These are phyloP conservation scores for Trichoderma gamsii DNA, from an alignment of 495 filamentous ascomycete genomes.

Conservation along the genomic window DNA sequence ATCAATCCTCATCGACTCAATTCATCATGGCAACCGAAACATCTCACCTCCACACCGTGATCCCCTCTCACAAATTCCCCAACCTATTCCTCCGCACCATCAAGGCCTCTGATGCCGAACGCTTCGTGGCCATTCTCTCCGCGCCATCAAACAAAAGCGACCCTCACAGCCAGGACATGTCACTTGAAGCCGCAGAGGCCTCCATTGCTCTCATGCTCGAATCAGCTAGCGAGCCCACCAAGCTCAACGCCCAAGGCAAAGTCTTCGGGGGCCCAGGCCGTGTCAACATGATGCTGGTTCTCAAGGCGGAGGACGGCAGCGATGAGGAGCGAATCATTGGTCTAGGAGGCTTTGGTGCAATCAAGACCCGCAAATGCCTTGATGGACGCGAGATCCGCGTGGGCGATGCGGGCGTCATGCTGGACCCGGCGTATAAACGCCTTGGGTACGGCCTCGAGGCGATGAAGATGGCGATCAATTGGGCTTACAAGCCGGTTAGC, in stretches of 20 bases:
- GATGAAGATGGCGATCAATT: constrained; percentile 11
- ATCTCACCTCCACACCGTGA: background rate
- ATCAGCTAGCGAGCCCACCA: constrained; percentile 11
- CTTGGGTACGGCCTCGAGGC: constrained; percentile 14
- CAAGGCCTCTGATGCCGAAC: background rate
- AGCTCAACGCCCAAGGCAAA: background rate
- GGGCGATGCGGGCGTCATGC: constrained; percentile 10
- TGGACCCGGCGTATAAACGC: constrained; percentile 15
- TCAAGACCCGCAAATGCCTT: background rate
- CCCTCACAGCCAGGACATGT: background rate
- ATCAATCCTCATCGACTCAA: no score
- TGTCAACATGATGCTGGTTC: constrained; percentile 15
- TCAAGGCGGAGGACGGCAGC: background rate
- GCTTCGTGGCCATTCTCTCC: background rate
- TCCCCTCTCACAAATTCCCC: background rate
- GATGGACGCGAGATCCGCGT: background rate
- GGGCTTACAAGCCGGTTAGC: background rate
- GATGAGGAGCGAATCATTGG: background rate
- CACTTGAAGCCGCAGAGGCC: background rate
- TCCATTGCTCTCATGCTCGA: constrained; percentile 2
- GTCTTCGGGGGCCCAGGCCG: constrained; percentile 12
- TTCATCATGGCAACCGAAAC: background rate
- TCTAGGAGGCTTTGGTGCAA: background rate
- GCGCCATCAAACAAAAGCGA: background rate
- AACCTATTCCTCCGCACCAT: background rate